Conservation (phyloP, 163 green algal genomes). For the Picocystis sp. region DNA sequence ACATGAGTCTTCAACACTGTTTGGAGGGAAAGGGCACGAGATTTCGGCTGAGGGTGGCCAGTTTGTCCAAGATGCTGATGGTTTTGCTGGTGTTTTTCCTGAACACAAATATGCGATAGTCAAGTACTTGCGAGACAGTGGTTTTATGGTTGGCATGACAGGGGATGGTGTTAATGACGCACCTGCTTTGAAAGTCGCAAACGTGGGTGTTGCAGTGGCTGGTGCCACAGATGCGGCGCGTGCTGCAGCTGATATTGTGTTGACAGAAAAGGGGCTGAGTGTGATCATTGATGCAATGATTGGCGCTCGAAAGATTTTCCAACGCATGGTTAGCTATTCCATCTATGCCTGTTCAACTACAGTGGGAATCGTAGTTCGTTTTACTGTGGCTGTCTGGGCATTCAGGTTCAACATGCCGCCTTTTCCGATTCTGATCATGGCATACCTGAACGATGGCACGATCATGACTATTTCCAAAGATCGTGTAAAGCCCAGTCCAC, state of each 20-base stretch:
- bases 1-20: conserved; percentile 25
- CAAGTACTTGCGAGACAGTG: conserved; percentile 33
- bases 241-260: conserved; percentile 24
- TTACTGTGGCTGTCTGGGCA: conserved; percentile 10
- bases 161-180: conserved; percentile 24
- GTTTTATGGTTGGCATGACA: conserved; percentile 22
- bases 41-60: conserved; percentile 6
- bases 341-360: conserved; percentile 28
- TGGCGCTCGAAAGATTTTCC: conserved; percentile 38
- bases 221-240: conserved; percentile 24
- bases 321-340: conserved; percentile 36
- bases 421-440: conserved; percentile 21
- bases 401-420: conserved; percentile 19
- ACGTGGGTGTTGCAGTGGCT: conserved; percentile 26
- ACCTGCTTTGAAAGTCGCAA: conserved; percentile 20
- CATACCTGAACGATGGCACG: conserved; percentile 19
- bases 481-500: conserved; percentile 10
- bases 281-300: conserved; percentile 44
- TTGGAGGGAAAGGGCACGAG: conserved; percentile 8
- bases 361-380: conserved; percentile 18
- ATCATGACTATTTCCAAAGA: conserved; percentile 23
- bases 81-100: conserved; percentile 44
- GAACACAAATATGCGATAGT: conserved; percentile 87
- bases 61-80: conserved; percentile 18
- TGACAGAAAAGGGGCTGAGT: conserved; percentile 25